Evolutionary conservation across 306 rosid genomes (phyloP), one percentile per base, ranked within the genome.

Genomic region (Prunus mongolica): DNA sequence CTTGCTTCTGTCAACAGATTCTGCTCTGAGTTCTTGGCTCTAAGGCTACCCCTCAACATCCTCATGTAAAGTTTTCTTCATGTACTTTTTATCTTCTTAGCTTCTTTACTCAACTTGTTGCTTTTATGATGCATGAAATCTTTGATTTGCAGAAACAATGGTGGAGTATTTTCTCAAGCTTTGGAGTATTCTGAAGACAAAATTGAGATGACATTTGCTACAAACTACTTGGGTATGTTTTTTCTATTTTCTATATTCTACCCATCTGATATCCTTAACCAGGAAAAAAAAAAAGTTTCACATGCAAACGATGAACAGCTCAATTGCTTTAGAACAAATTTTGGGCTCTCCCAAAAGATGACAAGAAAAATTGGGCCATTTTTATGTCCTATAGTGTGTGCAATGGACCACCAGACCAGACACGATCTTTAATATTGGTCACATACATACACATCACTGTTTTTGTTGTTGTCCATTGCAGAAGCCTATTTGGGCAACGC

Each of bases 181-280:
- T 65, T 95, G 88, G 97, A 95, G 82, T 91, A 89, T 84, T 95
- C 97, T 0, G 97, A 91, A 72, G 97, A 92, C 73, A 95, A 95
- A 88, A 81, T 89, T 70, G 99, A 95, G 87, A 83, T 92, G 96
- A 92, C 99, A 81, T 92, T 90, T 88, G 97, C 99, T 18, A 95
- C 99, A 46, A 95, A 95, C 84, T 95, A 95, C 82, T 83, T 92
- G 72, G 99, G 99, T 95, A 90, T 69, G 67, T 34, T 56, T 34
- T 56, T 20, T 6, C 20, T 55, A 4, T 30, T 2, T 52, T 52
- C 9, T 52, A 52, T 3, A 47, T 12, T 47, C 15, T 13, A 47
- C 52, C 52, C 52, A 10, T 47, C 52, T 47, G 12, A 13, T 47
- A 47, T 47, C 12, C 3, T 52, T 1, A 49, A 49, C 14, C 8